Evolutionary conservation across 2,329 filamentous ascomycete genomes (phyloP).

Genomic region (Xylariaceae sp.): DNA sequence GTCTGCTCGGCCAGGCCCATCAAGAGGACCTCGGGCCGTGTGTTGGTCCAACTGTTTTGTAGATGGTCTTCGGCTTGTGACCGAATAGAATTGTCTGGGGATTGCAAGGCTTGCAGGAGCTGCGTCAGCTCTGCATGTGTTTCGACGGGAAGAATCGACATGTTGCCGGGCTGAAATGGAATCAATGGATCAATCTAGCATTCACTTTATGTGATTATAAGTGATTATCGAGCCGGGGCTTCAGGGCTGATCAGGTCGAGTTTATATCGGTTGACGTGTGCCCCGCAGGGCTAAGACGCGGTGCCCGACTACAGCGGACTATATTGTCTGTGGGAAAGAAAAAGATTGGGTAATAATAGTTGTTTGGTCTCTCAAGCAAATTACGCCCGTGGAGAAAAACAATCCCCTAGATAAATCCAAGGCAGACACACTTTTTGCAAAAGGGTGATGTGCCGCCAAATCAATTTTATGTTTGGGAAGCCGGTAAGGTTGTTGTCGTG

Average conservation of each 20-base stretch:
- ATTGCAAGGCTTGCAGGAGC: constrained; percentile 86
- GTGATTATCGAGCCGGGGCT: no score
- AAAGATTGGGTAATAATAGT: background rate
- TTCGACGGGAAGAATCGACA: constrained; percentile 87
- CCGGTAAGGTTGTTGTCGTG: constrained; percentile 10
- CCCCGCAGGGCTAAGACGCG: constrained; percentile 31
- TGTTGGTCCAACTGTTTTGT: constrained; percentile 83
- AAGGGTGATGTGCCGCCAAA: background rate
- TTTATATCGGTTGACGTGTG: constrained; percentile 21
- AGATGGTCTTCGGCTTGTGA: constrained; percentile 88
- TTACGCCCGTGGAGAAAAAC: constrained; percentile 2
- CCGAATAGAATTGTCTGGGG: constrained; percentile 83
- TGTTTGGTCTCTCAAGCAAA: constrained; percentile 1
- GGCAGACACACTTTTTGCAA: background rate
- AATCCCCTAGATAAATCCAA: constrained; percentile 13
- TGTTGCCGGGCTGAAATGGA: constrained; percentile 44
- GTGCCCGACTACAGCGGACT: constrained; percentile 3
- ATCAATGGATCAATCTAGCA: no score
- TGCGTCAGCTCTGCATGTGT: constrained; percentile 82
- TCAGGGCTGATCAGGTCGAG: no score
- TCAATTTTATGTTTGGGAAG: background rate
- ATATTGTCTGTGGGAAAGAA: constrained; percentile 4
- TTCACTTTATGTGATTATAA: no score
- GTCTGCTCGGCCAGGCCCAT: constrained; percentile 96
- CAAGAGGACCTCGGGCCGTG: constrained; percentile 81